phyloP scores from a whole-genome alignment of 1,284 basidiomycete species.

The Cerioporus squamosus region DNA sequence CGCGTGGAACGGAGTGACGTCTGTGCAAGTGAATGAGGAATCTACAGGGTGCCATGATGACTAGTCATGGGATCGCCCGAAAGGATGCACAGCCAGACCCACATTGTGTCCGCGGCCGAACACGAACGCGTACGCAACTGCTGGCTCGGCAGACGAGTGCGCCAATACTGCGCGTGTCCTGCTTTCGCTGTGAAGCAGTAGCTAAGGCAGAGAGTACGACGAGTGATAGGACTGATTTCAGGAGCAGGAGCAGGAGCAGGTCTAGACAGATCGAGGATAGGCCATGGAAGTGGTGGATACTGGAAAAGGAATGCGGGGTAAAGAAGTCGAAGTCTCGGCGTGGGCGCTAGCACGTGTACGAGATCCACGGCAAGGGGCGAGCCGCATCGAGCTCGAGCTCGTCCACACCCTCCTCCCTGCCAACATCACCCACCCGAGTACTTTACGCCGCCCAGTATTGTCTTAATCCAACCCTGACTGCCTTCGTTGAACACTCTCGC shows the following conservation, averaged over 20 bases:
- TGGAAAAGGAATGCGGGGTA: constrained; percentile 6
- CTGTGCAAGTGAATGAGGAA: too few species aligned
- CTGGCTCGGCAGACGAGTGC: too few species aligned
- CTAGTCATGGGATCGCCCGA: too few species aligned
- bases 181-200: too few species aligned
- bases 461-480: constrained; percentile 11
- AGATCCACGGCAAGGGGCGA: constrained; percentile 13
- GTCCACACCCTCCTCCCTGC: constrained; percentile 7
- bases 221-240: too few species aligned
- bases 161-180: too few species aligned
- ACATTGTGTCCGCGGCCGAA: too few species aligned
- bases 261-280: background rate
- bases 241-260: background rate
- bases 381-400: constrained; percentile 15
- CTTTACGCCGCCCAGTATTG: constrained; percentile 6
- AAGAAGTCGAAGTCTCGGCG: constrained; percentile 12
- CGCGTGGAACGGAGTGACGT: too few species aligned
- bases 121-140: too few species aligned
- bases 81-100: too few species aligned
- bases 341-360: constrained; percentile 13
- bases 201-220: too few species aligned
- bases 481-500: constrained; percentile 4
- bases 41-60: too few species aligned
- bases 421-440: constrained; percentile 8
- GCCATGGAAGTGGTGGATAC: background rate